Evolutionary conservation across 2,329 filamentous ascomycete species (phyloP), one percentile per base, ranked within the genome.

Genomic region (Zasmidium angulare): DNA sequence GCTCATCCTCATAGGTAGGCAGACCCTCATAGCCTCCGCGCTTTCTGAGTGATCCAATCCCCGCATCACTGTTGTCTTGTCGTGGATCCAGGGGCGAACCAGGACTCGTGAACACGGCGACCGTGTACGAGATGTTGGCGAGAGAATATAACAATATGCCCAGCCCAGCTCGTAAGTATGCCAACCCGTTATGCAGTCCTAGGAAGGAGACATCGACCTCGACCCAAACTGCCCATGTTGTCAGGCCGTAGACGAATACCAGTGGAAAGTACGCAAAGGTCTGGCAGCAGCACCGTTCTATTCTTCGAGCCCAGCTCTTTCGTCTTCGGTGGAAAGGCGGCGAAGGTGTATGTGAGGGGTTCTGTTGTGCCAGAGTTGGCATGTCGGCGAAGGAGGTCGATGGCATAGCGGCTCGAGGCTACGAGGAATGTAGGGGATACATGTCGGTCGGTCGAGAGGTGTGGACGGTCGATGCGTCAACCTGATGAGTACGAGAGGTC

Each of bases 201-300:
- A 68, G 56, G 61, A 73, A 90, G 1, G 78, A 79, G 53, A 79
- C 63, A 58, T 82, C 87, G 50, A 89, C 83, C 68, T 93, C 84
- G 9, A 96, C 92, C 83, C 89, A 97, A n/a, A 89, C 85, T 1
- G 91, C 93, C 95, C 95, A 99, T 11, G 89, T 89, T n/a, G 91
- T 93, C 66, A 97, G 76, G 56, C 63, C 60, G 52, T 67, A 66
- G 19, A 68, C 56, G 63, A 69, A 61, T 57, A 70, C 24, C 54
- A 67, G 55, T 26, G 67, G 56, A 47, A 67, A 62, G 63, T 65
- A 60, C 58, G 68, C 57, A 54, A 68, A 64, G 49, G 68, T 84
- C 47, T 82, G 79, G 78, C 93, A 98, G 81, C 92, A 97, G 71
- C 85, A 88, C 52, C 92, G 89, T 81, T 97, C 93, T 69, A 90